phyloP scores from a whole-genome alignment of 345 rosid species.

The Luvunga scandens region DNA sequence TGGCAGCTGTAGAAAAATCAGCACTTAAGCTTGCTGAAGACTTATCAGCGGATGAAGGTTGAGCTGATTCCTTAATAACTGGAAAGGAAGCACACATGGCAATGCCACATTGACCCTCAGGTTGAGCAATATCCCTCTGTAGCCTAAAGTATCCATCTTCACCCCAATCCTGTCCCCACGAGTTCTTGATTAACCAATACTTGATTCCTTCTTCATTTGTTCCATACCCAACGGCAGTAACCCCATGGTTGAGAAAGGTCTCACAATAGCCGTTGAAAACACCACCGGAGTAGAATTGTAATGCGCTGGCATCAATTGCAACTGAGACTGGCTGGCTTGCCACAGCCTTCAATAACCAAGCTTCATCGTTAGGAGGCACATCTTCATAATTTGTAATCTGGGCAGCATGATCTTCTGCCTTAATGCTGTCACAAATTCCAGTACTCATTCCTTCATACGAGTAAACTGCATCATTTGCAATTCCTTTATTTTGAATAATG shows the following conservation, averaged over 20 bases:
- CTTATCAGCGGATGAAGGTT: too few species aligned
- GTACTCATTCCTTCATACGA: conserved; percentile 32
- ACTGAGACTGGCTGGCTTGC: conserved; percentile 58
- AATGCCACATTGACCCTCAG: not conserved
- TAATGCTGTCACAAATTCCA: conserved; percentile 31
- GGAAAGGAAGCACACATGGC: not conserved
- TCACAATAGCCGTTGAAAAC: conserved; percentile 47
- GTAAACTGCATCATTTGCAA: conserved; percentile 43
- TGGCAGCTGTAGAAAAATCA: too few species aligned
- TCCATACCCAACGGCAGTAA: conserved; percentile 23
- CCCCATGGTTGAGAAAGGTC: conserved; percentile 22
- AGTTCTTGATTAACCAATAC: conserved; percentile 28
- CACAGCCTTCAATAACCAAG: conserved; percentile 34
- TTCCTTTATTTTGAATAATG: conserved; percentile 38
- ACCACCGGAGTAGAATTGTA: conserved; percentile 50
- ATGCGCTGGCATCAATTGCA: conserved; percentile 41
- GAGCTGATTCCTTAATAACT: too few species aligned
- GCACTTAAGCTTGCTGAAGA: too few species aligned
- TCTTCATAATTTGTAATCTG: conserved; percentile 39
- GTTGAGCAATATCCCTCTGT: not conserved
- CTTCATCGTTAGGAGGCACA: conserved; percentile 48
- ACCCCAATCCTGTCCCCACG: conserved; percentile 16
- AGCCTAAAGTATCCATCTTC: not conserved
- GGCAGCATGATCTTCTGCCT: conserved; percentile 9
- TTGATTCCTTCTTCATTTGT: conserved; percentile 16